Conservation (phyloP, 768 basidiomycete genomes). For the Tricholoma flavovirens region DNA sequence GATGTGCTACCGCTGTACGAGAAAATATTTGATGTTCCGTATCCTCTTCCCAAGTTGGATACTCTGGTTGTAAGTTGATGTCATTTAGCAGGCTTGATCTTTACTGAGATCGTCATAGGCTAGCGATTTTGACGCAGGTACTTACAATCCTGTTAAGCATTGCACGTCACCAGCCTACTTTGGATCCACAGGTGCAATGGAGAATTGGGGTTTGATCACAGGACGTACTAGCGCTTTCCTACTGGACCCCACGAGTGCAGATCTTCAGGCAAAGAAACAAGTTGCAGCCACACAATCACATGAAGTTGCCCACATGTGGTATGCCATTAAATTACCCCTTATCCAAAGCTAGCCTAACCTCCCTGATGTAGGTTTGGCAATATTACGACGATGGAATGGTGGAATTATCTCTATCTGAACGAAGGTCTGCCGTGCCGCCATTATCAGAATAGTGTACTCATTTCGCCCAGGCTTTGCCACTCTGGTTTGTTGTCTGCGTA, state of each 20-base stretch:
- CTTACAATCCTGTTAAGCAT: slow-evolving; percentile 2
- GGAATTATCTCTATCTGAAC: slow-evolving; percentile 79
- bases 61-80: slow-evolving; percentile 64
- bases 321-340: slow-evolving; percentile 7
- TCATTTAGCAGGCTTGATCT: not conserved
- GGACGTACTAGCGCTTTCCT: slow-evolving; percentile 80
- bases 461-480: slow-evolving; percentile 68
- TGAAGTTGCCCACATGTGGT: slow-evolving; percentile 85
- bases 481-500: slow-evolving; percentile 43
- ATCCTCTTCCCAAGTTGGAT: slow-evolving; percentile 91
- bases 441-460: slow-evolving; percentile 1
- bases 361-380: slow-evolving; percentile 70
- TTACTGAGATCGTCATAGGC: slow-evolving; percentile 33
- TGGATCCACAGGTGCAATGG: slow-evolving; percentile 63
- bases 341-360: not conserved
- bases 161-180: not conserved
- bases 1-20: slow-evolving; percentile 87
- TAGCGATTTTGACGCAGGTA: slow-evolving; percentile 83
- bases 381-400: slow-evolving; percentile 92
- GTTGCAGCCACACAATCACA: slow-evolving; percentile 77
- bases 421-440: slow-evolving; percentile 45
- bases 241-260: slow-evolving; percentile 69
- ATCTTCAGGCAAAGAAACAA: slow-evolving; percentile 70
- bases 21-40: slow-evolving; percentile 86
- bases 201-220: slow-evolving; percentile 92